Conservation (phyloP, 2,329 filamentous ascomycete species). For the Leptodontidium sp. region DNA sequence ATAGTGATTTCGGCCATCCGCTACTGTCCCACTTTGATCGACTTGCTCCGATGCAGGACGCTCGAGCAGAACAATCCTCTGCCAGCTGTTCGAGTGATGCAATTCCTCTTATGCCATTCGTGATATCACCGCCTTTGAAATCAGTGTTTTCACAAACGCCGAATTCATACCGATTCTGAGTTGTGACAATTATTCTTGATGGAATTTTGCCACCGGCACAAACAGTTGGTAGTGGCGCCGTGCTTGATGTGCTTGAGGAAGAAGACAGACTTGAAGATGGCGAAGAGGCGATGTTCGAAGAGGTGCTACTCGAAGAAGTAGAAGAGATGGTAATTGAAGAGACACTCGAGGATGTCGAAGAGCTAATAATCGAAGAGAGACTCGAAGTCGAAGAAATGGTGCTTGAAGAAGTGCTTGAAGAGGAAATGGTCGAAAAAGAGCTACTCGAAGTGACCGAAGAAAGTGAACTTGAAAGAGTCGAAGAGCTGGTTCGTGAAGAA, state of each 20-base stretch:
- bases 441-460: background rate
- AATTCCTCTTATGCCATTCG: background rate
- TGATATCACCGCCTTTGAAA: background rate
- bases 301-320: background rate
- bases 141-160: conserved; percentile 4
- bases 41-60: conserved; percentile 2
- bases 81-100: conserved; percentile 1
- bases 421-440: background rate
- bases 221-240: background rate
- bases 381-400: background rate
- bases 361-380: no score
- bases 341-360: background rate
- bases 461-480: background rate
- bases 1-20: background rate
- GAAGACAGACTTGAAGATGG: background rate
- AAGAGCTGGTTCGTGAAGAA: conserved; percentile 3
- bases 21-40: background rate
- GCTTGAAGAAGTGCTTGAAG: background rate
- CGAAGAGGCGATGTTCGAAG: background rate
- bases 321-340: background rate
- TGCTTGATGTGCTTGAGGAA: background rate
- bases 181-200: conserved; percentile 1
- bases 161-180: background rate
- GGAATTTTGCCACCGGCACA: conserved; percentile 1
- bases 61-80: background rate